Percentiles rank a stretch among this genome's conserved stretches.
phyloP scores from a whole-genome alignment of 352 stramenopile species.

The Pythium phragmiticola region DNA sequence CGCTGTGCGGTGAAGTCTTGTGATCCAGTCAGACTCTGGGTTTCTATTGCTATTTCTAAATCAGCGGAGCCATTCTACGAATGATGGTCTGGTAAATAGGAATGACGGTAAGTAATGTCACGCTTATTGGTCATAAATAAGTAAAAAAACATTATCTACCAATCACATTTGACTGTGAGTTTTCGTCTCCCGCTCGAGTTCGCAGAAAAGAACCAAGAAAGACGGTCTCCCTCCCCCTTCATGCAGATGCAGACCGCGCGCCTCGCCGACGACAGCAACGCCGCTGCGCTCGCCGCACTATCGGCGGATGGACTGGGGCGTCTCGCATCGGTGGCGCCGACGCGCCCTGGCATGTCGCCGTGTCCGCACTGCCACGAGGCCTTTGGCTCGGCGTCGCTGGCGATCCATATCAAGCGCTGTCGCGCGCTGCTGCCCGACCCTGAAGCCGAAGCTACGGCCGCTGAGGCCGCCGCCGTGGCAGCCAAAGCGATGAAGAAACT shows the following conservation, averaged over 20 bases:
- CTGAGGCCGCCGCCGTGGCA: conserved; percentile 10
- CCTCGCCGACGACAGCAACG: conserved; percentile 35
- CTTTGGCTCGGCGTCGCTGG: conserved; percentile 57
- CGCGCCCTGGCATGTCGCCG: conserved; percentile 23
- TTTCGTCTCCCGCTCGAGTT: no score
- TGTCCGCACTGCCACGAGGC: conserved; percentile 62
- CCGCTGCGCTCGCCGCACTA: conserved; percentile 37
- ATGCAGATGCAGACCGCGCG: conserved; percentile 12
- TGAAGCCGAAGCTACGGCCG: conserved; percentile 29
- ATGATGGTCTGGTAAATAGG: no score
- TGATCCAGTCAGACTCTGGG: no score
- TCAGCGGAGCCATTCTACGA: no score
- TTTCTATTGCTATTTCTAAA: no score
- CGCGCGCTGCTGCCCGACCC: conserved; percentile 38
- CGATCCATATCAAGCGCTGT: conserved; percentile 64
- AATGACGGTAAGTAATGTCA: no score
- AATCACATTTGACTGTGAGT: no score
- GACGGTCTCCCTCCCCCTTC: no score
- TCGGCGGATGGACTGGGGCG: conserved; percentile 20
- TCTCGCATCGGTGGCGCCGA: conserved; percentile 16
- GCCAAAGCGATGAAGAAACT: conserved; percentile 19
- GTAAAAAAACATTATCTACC: no score
- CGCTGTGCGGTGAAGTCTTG: no score
- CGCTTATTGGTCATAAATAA: no score
- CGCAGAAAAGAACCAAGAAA: no score